A percentile compares a stretch with the other conserved stretches of the same genome.
Evolutionary conservation across 1,139 yeast genomes (phyloP).

Genomic region (Candida mesenterica): DNA sequence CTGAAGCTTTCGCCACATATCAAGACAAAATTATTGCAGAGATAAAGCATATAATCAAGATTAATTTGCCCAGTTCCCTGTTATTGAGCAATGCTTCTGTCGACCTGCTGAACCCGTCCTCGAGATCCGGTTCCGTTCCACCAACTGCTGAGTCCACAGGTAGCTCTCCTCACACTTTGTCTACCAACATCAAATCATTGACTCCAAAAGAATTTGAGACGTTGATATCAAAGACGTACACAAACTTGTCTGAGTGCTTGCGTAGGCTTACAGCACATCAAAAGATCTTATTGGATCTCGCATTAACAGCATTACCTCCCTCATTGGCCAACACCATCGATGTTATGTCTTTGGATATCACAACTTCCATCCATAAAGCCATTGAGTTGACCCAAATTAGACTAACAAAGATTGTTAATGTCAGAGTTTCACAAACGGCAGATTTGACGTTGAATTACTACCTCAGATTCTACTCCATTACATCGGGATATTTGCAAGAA

Average conservation of each 20-base stretch:
- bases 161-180: conserved; percentile 34
- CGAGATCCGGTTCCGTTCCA: conserved; percentile 33
- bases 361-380: conserved; percentile 58
- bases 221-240: conserved; percentile 63
- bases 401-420: conserved; percentile 74
- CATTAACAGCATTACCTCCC: conserved; percentile 53
- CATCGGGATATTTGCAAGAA: conserved; percentile 70
- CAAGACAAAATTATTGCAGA: conserved; percentile 69
- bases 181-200: conserved; percentile 59
- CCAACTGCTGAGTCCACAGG: conserved; percentile 15
- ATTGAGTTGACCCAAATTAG: conserved; percentile 75
- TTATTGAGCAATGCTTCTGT: conserved; percentile 11
- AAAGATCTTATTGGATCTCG: conserved; percentile 70
- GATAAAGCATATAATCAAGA: conserved; percentile 68
- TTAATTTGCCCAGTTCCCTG: conserved; percentile 49
- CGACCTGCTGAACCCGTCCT: conserved; percentile 26
- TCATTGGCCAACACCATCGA: conserved; percentile 34
- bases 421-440: conserved; percentile 71
- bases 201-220: conserved; percentile 71
- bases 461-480: conserved; percentile 62
- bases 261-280: conserved; percentile 77
- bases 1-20: conserved; percentile 62
- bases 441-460: conserved; percentile 55
- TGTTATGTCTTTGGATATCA: conserved; percentile 64
- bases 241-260: conserved; percentile 68